A percentile compares a stretch with the other conserved stretches of the same genome.
Evolutionary conservation across 2,329 filamentous ascomycete species (phyloP).

Genomic region (Canariomyces notabilis): DNA sequence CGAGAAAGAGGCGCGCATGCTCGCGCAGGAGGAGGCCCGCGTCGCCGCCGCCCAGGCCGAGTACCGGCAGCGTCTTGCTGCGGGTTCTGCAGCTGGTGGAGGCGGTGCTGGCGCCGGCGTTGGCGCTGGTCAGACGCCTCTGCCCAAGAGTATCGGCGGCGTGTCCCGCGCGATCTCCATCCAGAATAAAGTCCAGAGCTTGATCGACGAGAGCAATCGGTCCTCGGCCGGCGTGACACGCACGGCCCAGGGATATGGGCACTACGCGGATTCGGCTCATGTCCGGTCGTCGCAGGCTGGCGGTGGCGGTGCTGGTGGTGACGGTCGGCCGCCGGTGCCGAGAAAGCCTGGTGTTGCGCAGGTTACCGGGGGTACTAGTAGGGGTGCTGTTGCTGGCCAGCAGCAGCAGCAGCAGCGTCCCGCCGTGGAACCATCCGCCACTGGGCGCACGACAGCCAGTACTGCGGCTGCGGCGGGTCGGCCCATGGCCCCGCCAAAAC

Average conservation of each 20-base stretch:
- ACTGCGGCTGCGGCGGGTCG: conserved; percentile 26
- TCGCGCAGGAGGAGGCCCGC: conserved; percentile 83
- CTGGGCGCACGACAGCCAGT: background rate
- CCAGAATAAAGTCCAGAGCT: conserved; percentile 81
- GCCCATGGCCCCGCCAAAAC: conserved; percentile 57
- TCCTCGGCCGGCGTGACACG: conserved; percentile 51
- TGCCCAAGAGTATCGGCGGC: conserved; percentile 53
- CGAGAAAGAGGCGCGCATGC: conserved; percentile 75
- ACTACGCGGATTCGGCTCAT: conserved; percentile 61
- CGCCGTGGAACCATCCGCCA: conserved; percentile 7
- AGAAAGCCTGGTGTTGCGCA: conserved; percentile 43
- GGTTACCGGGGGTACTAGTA: conserved; percentile 8
- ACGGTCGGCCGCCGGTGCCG: conserved; percentile 38
- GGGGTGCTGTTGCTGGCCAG: too few species aligned
- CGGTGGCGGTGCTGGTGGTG: conserved; percentile 25
- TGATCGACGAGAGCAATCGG: conserved; percentile 73
- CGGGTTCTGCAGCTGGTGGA: background rate
- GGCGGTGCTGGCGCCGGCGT: conserved; percentile 46
- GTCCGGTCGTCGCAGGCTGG: conserved; percentile 20
- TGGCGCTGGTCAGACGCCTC: conserved; percentile 35
- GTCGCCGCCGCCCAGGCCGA: conserved; percentile 86
- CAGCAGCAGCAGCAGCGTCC: conserved; percentile 10
- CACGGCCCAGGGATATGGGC: conserved; percentile 86
- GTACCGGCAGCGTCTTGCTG: conserved; percentile 60
- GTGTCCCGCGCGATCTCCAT: conserved; percentile 73